These are phyloP conservation scores for Candida coleopterorum DNA, from an alignment of 805 yeast species.

Conservation along the genomic window DNA sequence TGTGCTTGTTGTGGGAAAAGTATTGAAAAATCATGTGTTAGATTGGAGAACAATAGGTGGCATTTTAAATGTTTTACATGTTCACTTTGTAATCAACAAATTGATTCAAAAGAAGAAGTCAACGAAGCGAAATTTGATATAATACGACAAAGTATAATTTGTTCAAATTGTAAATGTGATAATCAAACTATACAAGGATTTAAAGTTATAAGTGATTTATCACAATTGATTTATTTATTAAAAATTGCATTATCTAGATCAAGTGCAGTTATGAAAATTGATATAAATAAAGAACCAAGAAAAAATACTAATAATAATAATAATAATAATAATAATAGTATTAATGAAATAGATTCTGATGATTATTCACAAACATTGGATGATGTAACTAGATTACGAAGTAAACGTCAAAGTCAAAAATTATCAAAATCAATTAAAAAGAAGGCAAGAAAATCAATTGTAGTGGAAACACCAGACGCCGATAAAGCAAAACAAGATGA, in stretches of 20 bases:
- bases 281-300: constrained; percentile 5
- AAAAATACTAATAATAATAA: neutral
- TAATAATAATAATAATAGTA: neutral
- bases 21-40: constrained; percentile 79
- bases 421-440: constrained; percentile 52
- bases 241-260: constrained; percentile 82
- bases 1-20: constrained; percentile 70
- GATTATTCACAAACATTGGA: constrained; percentile 66
- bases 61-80: constrained; percentile 74
- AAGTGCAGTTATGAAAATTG: constrained; percentile 49
- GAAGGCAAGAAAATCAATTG: constrained; percentile 60
- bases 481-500: constrained; percentile 24
- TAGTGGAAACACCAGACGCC: constrained; percentile 59
- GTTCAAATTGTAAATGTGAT: constrained; percentile 53
- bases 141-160: constrained; percentile 36
- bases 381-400: constrained; percentile 72
- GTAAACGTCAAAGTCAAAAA: constrained; percentile 63
- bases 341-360: constrained; percentile 17
- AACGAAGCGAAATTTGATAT: constrained; percentile 45
- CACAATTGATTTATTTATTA: constrained; percentile 71
- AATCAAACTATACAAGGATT: constrained; percentile 51
- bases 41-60: constrained; percentile 64
- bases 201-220: constrained; percentile 56
- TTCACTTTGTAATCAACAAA: constrained; percentile 44
- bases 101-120: constrained; percentile 32